Percentiles rank a stretch among this genome's conserved stretches.
Evolutionary conservation across 1,284 basidiomycete species (phyloP).

Genomic region (Ganoderma resinaceum): DNA sequence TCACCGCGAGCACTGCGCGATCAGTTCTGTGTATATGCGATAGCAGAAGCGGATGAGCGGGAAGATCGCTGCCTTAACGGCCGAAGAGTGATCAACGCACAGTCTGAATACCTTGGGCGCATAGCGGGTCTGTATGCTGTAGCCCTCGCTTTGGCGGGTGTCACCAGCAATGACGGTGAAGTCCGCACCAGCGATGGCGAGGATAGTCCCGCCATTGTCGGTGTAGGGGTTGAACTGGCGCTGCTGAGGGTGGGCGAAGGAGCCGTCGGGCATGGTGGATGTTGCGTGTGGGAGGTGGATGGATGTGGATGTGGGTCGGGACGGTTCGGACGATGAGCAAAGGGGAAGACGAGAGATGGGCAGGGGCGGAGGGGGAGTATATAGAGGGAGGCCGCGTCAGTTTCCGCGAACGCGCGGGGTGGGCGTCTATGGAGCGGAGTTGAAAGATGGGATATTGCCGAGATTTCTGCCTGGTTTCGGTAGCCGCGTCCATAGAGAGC

Average conservation of each 20-base stretch:
- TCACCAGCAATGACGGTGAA: constrained; percentile 95
- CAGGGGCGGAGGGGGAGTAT: constrained; percentile 30
- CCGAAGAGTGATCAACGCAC: constrained; percentile 51
- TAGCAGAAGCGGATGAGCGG: constrained; percentile 10
- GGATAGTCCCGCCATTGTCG: constrained; percentile 93
- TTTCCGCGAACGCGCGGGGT: constrained; percentile 27
- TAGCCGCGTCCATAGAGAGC: constrained; percentile 18
- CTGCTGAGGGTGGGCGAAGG: constrained; percentile 56
- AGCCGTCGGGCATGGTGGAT: constrained; percentile 46
- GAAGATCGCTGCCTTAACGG: neutral
- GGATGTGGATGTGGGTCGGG: constrained; percentile 7
- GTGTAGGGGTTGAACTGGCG: constrained; percentile 87
- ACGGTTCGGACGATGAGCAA: constrained; percentile 23
- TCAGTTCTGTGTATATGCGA: constrained; percentile 74
- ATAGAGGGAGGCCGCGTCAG: constrained; percentile 41
- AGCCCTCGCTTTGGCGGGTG: constrained; percentile 93
- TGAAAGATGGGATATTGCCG: constrained; percentile 35
- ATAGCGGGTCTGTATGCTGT: constrained; percentile 94
- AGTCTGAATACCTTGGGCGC: constrained; percentile 90
- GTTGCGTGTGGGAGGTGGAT: constrained; percentile 22
- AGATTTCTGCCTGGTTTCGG: constrained; percentile 37
- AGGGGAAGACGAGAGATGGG: constrained; percentile 21
- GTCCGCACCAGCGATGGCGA: constrained; percentile 91
- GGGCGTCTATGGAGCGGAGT: constrained; percentile 34
- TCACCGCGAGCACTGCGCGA: constrained; percentile 90